Base-by-base conservation (phyloP, 306 rosid genomes). In the Canavalia ensiformis region DNA sequence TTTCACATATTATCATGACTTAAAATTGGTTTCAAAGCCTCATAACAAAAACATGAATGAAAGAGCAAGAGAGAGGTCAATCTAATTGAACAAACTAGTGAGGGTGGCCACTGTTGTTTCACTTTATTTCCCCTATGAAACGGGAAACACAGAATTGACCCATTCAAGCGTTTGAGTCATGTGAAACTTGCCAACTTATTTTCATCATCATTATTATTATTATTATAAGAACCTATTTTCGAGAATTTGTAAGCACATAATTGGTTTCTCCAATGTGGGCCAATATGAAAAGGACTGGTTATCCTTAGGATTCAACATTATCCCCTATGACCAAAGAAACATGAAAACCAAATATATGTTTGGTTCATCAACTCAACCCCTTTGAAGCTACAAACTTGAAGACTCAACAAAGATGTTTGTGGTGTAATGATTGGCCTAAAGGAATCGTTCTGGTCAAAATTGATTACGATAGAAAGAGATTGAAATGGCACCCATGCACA, bases 311-410 rank as follows among this genome's bases (percentile, higher is more conserved):
- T 33, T 83, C 29, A 51, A 73, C 69, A 12, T 50, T 75, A 57
- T 75, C 54, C 86, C 35, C 66, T 65, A 39, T 68, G 42, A 66
- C 81, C 74, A 2, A 46, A 39, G 18, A 67, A 57, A 60, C 28
- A 37, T 31, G 39, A 28, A 57, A 56, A 77, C 30, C 37, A 30
- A 28, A 51, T 29, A 1, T 31, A 1, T 7, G 39, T 56, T 79
- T 49, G 57, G 75, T 75, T 84, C 65, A 73, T 68, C 79, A 69
- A 60, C 84, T 75, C 79, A 75, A 34, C 75, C 47, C 29, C 60
- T 39, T 49, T 76, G 31, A 55, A 65, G 70, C 76, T 35, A n/a
- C 45, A 54, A 72, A 41, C 30, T 56, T 44, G 39, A 67, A 78
- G 60, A 55, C 39, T 77, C 28, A 41, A 67, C 12, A 51, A 52